A percentile compares a stretch with the other conserved stretches of the same genome.
These are phyloP conservation scores for Tilletia horrida DNA, from an alignment of 1,284 basidiomycete species.

Conservation along the genomic window DNA sequence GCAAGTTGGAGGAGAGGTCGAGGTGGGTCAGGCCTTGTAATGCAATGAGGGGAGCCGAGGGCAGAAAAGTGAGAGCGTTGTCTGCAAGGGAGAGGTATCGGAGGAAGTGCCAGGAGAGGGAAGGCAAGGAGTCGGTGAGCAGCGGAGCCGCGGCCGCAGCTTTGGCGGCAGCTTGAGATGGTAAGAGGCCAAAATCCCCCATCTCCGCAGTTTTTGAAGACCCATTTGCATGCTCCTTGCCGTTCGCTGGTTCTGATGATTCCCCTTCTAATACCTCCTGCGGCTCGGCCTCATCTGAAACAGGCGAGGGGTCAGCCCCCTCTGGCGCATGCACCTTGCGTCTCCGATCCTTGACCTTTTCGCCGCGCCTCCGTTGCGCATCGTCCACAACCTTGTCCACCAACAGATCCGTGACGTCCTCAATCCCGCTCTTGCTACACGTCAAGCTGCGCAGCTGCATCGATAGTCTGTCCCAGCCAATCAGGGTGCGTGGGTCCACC, in stretches of 20 bases:
- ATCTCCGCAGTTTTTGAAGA: background rate
- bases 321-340: conserved; percentile 22
- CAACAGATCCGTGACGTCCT: conserved; percentile 77
- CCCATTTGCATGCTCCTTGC: background rate
- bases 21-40: conserved; percentile 59
- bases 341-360: conserved; percentile 19
- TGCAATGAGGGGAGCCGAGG: conserved; percentile 59
- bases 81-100: conserved; percentile 74
- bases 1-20: conserved; percentile 57
- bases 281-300: background rate
- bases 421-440: conserved; percentile 72
- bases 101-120: conserved; percentile 73
- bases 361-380: conserved; percentile 61
- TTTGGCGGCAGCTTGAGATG: conserved; percentile 16
- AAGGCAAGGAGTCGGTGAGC: conserved; percentile 60
- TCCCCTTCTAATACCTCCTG: background rate
- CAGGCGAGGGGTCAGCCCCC: background rate
- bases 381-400: conserved; percentile 73
- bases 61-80: conserved; percentile 78
- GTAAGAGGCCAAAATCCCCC: conserved; percentile 12
- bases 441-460: conserved; percentile 70
- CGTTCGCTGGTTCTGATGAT: background rate
- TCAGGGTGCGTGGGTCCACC: conserved; percentile 74
- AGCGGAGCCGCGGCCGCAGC: conserved; percentile 60
- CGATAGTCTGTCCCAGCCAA: conserved; percentile 78